Percentiles rank a stretch among this genome's conserved stretches.
Conservation (phyloP, 306 rosid species). For the Vigna unguiculata region DNA sequence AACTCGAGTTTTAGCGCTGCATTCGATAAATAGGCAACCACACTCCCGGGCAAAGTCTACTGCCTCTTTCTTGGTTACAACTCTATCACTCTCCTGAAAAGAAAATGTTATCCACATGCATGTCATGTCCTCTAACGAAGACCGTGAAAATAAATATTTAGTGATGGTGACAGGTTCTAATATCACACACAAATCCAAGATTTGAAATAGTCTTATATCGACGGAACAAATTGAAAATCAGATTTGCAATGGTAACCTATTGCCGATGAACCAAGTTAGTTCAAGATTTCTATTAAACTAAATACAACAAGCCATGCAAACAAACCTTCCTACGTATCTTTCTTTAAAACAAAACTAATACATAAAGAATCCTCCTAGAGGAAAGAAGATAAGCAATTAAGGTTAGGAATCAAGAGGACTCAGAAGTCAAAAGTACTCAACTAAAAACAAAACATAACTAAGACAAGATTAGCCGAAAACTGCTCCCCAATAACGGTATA, state of each 20-base stretch:
- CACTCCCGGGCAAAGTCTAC: conserved; percentile 83
- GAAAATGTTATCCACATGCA: conserved; percentile 27
- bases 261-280: not conserved
- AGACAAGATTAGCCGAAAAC: conserved; percentile 6
- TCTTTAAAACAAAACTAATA: not conserved
- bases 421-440: not conserved
- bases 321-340: conserved; percentile 7
- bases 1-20: conserved; percentile 94
- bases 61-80: conserved; percentile 92
- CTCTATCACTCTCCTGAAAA: conserved; percentile 85
- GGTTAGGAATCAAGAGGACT: conserved; percentile 27
- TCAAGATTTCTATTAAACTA: conserved; percentile 23
- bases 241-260: conserved; percentile 8
- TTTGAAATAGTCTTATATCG: not conserved
- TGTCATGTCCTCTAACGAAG: conserved; percentile 30
- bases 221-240: conserved; percentile 25
- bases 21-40: conserved; percentile 92
- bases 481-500: not conserved
- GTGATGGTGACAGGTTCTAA: conserved; percentile 3
- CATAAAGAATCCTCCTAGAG: conserved; percentile 27
- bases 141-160: not conserved
- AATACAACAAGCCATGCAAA: not conserved
- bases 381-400: conserved; percentile 1
- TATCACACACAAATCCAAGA: conserved; percentile 30
- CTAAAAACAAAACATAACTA: conserved; percentile 3